phyloP scores from a whole-genome alignment of 2,329 filamentous ascomycete species.

The Lachnellula cervina region DNA sequence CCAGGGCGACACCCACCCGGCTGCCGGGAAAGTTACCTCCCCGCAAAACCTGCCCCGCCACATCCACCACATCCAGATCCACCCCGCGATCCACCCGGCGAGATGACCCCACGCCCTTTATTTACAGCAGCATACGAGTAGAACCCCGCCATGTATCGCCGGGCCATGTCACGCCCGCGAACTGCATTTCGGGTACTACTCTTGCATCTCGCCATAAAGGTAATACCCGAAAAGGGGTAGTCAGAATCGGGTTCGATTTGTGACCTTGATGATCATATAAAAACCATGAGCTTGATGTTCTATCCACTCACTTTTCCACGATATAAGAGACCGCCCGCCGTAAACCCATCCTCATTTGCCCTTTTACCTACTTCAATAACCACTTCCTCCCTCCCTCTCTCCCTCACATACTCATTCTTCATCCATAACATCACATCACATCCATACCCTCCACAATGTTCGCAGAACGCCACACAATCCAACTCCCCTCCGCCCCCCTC shows the following conservation, averaged over 20 bases:
- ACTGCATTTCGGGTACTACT: no score
- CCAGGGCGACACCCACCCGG: not conserved
- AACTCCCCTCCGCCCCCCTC: slow-evolving; percentile 8
- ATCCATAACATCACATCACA: not conserved
- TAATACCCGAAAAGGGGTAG: not conserved
- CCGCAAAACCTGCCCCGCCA: no score
- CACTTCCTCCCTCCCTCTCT: not conserved
- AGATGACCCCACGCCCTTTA: no score
- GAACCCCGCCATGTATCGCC: slow-evolving; percentile 4
- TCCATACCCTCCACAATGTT: slow-evolving; percentile 10
- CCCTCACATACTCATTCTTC: not conserved
- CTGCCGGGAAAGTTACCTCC: not conserved
- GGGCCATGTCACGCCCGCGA: slow-evolving; percentile 15
- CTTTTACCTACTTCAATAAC: not conserved
- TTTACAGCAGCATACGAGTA: no score
- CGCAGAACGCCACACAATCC: slow-evolving; percentile 16
- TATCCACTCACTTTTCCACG: not conserved
- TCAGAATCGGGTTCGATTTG: not conserved
- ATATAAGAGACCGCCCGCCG: no score
- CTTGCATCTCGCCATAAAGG: no score
- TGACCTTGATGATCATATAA: not conserved
- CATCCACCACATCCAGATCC: no score
- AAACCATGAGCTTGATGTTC: not conserved
- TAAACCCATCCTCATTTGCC: not conserved
- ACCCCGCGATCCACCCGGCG: no score